Base-by-base conservation (phyloP, 2,329 filamentous ascomycete genomes). In the Monosporascus cannonballus region DNA sequence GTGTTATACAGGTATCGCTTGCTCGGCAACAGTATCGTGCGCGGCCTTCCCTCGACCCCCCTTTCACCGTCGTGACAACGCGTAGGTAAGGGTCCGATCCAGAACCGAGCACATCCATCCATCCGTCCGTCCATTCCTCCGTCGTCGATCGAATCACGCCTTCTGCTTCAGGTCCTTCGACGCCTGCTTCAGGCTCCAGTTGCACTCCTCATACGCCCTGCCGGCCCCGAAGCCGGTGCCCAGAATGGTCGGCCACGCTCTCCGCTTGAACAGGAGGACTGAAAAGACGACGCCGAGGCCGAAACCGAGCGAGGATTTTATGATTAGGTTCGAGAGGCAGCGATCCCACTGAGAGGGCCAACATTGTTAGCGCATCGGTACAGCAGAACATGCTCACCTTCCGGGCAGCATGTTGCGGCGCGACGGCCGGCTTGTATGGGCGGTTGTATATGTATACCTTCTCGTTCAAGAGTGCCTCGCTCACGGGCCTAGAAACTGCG, bases 221-320 rank as follows among this genome's bases (percentile, higher is more conserved):
- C 94, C 94, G 59, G 92, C 92, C 70, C 95, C 94, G 71, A 99
- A 97, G 53, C 94, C 94, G 51, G 93, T 81, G 60, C 94, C 94
- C 61, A 96, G 83, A 70, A 90, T 94, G n/a, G 92, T 94, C 53
- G 94, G 94, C 90, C 93, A 99, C 61, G 94, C 90, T 77, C 94
- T 87, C 74, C 95, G 88, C 83, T 96, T 96, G 84, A 99, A 99
- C 52, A 99, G 77, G 54, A 99, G 87, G 56, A 99, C 92, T 56
- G 94, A 97, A 80, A 99, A 97, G 75, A 99, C 90, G 72, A 99
- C 87, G 70, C 94, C 94, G 76, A 99, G 99, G 64, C 89, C 90
- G 70, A 97, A 88, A 68, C 94, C 94, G 73, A 99, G 87, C 52
- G 89, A 87, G 61, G 93, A 97, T 75, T 95, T 92, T 80, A 99